These are phyloP conservation scores for Dictyophora rubrovolvata DNA, from an alignment of 768 basidiomycete species.

Conservation along the genomic window DNA sequence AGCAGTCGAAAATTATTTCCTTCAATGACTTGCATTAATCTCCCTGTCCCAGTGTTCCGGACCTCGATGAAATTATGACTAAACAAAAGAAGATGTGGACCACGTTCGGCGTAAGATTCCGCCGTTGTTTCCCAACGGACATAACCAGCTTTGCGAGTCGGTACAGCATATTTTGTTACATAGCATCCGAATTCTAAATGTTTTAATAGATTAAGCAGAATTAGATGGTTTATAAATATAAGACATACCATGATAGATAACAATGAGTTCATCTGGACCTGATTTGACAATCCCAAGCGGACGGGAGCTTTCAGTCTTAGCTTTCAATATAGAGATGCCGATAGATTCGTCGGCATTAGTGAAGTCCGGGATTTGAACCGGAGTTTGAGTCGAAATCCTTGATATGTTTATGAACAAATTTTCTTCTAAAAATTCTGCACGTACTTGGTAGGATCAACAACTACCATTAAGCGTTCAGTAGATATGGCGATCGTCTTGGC, in stretches of 20 bases:
- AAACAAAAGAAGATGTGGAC: constrained; percentile 59
- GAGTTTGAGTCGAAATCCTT: constrained; percentile 31
- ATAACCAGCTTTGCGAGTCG: constrained; percentile 49
- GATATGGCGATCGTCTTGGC: constrained; percentile 56
- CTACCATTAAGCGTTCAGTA: constrained; percentile 52
- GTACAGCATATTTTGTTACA: constrained; percentile 58
- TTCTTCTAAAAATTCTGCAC: neutral
- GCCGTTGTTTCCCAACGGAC: constrained; percentile 75
- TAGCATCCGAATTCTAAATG: constrained; percentile 62
- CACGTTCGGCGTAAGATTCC: constrained; percentile 48
- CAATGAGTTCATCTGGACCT: constrained; percentile 46
- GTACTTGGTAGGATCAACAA: constrained; percentile 61
- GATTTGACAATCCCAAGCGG: constrained; percentile 59
- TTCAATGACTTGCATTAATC: constrained; percentile 77
- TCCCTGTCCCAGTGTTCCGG: constrained; percentile 49
- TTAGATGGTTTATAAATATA: no score
- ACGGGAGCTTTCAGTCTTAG: constrained; percentile 43
- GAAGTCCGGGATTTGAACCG: constrained; percentile 3
- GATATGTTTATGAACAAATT: neutral
- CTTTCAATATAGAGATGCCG: constrained; percentile 40
- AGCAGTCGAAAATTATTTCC: constrained; percentile 59
- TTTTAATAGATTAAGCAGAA: neutral
- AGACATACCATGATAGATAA: constrained; percentile 63
- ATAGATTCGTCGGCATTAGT: constrained; percentile 39
- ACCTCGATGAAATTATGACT: constrained; percentile 70